Evolutionary conservation across 371 early-diverging fungal species (phyloP), one percentile per base, ranked within the genome.

Genomic region (Rhizopus microsporus): DNA sequence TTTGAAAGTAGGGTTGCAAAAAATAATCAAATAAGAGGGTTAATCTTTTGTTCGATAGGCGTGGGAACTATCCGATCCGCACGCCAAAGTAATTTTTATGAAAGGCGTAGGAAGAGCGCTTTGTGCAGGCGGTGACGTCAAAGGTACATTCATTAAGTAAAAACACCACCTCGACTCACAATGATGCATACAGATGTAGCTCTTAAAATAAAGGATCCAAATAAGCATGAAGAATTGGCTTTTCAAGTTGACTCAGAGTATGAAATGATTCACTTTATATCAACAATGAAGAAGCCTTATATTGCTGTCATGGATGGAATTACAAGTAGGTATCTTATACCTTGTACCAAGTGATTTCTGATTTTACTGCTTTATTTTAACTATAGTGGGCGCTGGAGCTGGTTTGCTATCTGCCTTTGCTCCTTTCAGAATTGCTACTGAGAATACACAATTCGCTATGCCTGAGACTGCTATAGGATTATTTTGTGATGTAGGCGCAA

Each of bases 121-220:
- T 66, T 97, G 98, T 74, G 93, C 97, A 17, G 97, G 98, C 29
- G 98, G 97, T 9, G 97, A 98, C 74, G 93, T 98, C 8, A 91
- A 90, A 69, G 59, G 83, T 86, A 72, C 32, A 47, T 48, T 32
- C 37, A n/a, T n/a, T 30, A 12, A 17, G 30, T 12, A 40, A 2
- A 23, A 23, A 23, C 23, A 23, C 23, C 2, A 23, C 23, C 23
- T 23, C 0, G 23, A 23, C 23, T 23, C 23, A 23, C 23, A 23
- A 23, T 23, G 1, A 42, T 51, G 40, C n/a, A 17, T 57, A 4
- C 47, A 57, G 61, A 50, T 39, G 56, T 64, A 13, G 29, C 53
- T n/a, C 33, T 38, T 10, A 47, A 30, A n/a, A 12, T 31, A 2
- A 54, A 47, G 43, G 49, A 48, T 45, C 55, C 59, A 7, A 13